phyloP scores from a whole-genome alignment of 257 asterid genomes.

The Cruciata laevipes region DNA sequence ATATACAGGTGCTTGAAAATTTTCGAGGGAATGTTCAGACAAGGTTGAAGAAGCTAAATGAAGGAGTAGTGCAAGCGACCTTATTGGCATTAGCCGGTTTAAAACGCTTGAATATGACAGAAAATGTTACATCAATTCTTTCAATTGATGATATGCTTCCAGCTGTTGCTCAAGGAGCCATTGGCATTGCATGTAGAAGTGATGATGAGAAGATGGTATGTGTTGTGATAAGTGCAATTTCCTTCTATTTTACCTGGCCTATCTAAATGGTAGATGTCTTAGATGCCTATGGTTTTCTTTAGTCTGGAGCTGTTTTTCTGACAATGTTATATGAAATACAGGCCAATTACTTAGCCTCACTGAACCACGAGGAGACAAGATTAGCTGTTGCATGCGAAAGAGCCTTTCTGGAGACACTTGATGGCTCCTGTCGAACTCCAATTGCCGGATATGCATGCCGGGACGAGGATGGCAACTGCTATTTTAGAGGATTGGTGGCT shows the following conservation, averaged over 20 bases:
- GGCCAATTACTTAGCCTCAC: constrained; percentile 69
- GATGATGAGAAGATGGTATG: constrained; percentile 82
- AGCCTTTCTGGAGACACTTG: constrained; percentile 70
- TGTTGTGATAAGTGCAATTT: neutral
- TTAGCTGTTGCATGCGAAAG: constrained; percentile 85
- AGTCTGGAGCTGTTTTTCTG: neutral
- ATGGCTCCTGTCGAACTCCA: constrained; percentile 94
- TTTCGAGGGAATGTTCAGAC: constrained; percentile 97
- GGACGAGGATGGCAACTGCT: constrained; percentile 66
- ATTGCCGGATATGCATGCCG: constrained; percentile 83
- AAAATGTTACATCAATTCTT: constrained; percentile 59
- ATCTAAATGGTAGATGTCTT: neutral
- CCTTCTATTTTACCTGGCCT: neutral
- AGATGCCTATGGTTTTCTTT: neutral
- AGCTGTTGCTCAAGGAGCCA: constrained; percentile 98
- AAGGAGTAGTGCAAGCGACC: constrained; percentile 94
- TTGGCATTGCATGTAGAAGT: constrained; percentile 84
- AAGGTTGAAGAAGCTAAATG: constrained; percentile 70
- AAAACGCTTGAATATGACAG: constrained; percentile 82
- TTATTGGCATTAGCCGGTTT: constrained; percentile 87
- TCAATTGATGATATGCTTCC: constrained; percentile 98
- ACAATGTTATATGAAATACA: constrained; percentile 24
- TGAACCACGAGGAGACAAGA: constrained; percentile 95
- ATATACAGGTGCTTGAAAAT: constrained; percentile 73
- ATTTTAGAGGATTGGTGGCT: constrained; percentile 76